Conservation (phyloP, 805 yeast species). For the Saturnispora serradocipensis region DNA sequence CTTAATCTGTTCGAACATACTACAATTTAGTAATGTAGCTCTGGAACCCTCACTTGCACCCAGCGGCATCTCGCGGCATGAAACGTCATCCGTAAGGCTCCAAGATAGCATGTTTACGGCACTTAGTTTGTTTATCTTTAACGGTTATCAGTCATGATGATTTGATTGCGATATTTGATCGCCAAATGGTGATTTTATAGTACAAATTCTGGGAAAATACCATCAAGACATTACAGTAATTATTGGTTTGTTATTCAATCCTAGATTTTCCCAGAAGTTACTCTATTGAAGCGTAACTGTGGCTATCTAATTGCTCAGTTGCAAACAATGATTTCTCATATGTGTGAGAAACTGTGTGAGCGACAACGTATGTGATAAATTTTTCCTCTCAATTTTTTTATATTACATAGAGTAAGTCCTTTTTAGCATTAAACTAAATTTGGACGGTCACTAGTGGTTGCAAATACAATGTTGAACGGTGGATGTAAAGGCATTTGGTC, state of each 20-base stretch:
- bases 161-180: not conserved
- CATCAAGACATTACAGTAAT: not conserved
- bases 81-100: not conserved
- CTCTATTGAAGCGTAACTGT: not conserved
- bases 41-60: no score
- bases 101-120: not conserved
- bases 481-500: slow-evolving; percentile 19
- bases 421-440: not conserved
- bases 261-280: no score
- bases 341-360: not conserved
- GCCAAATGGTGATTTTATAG: not conserved
- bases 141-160: not conserved
- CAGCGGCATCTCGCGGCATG: no score
- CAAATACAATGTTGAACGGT: not conserved
- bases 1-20: not conserved
- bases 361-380: not conserved
- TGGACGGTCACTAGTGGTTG: not conserved
- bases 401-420: not conserved
- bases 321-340: not conserved
- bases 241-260: no score
- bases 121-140: not conserved
- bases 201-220: not conserved
- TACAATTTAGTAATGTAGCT: not conserved
- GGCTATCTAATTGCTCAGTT: not conserved
- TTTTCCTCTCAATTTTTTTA: not conserved